These are phyloP conservation scores for Leccinum ochraceum DNA, from an alignment of 768 basidiomycete genomes.

Conservation along the genomic window DNA sequence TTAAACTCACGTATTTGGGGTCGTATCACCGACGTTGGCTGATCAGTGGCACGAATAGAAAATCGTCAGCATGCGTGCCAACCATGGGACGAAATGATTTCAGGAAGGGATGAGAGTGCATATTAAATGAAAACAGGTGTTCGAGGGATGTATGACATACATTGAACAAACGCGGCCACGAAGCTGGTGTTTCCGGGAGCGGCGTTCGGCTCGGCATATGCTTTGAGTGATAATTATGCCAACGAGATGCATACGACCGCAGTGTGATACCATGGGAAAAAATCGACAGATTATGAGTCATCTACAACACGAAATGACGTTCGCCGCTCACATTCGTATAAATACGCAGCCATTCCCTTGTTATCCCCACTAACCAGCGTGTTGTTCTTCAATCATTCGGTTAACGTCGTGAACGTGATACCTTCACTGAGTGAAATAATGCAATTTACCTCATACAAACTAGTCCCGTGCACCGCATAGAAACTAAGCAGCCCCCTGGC, in stretches of 20 bases:
- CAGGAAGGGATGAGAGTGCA: background rate
- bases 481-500: conserved; percentile 71
- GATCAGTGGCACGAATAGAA: background rate
- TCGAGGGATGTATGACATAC: conserved; percentile 38
- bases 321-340: conserved; percentile 62
- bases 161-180: conserved; percentile 74
- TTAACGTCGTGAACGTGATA: background rate
- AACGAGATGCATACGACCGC: too few relatives aligned
- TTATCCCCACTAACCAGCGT: conserved; percentile 81
- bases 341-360: conserved; percentile 82
- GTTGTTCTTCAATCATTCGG: conserved; percentile 55
- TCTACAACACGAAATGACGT: too few relatives aligned
- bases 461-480: conserved; percentile 80
- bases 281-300: background rate
- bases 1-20: conserved; percentile 68
- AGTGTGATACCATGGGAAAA: background rate
- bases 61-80: background rate
- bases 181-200: conserved; percentile 72
- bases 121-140: background rate
- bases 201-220: conserved; percentile 59
- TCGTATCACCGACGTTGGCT: conserved; percentile 84
- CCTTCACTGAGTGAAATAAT: background rate
- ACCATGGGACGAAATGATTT: background rate
- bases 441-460: conserved; percentile 61
- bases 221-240: conserved; percentile 33